Percentiles rank a stretch among this genome's conserved stretches.
These are phyloP conservation scores for Candida krabiensis DNA, from an alignment of 805 yeast genomes.

Conservation along the genomic window DNA sequence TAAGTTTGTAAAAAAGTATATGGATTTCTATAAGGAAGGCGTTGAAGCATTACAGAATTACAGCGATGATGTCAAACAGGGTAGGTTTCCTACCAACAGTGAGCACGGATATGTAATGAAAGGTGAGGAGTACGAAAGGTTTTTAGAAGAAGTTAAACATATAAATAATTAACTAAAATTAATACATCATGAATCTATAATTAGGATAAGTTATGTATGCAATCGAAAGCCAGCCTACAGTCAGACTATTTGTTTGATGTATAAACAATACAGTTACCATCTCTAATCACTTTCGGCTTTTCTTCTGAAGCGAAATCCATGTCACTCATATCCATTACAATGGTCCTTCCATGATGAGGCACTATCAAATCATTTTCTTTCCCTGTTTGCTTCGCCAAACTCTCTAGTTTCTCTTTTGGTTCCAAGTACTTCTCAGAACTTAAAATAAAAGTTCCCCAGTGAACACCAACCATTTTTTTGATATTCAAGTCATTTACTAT, in stretches of 20 bases:
- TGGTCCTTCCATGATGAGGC: slow-evolving; percentile 78
- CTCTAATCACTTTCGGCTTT: slow-evolving; percentile 11
- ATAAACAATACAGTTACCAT: slow-evolving; percentile 16
- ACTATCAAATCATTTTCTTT: slow-evolving; percentile 46
- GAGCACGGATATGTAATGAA: slow-evolving; percentile 69
- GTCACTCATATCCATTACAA: slow-evolving; percentile 45
- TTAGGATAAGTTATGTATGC: no score
- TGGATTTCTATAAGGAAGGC: slow-evolving; percentile 48
- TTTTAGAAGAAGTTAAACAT: slow-evolving; percentile 32
- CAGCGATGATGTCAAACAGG: slow-evolving; percentile 54
- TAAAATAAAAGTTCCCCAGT: slow-evolving; percentile 93
- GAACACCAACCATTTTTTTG: slow-evolving; percentile 76
- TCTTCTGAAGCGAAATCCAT: slow-evolving; percentile 18
- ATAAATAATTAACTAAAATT: slow-evolving; percentile 2
- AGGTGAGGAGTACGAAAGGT: slow-evolving; percentile 54
- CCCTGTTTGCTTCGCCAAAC: slow-evolving; percentile 44
- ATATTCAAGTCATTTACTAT: slow-evolving; percentile 66
- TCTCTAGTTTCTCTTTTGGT: slow-evolving; percentile 63
- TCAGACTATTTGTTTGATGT: slow-evolving; percentile 10
- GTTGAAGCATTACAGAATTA: slow-evolving; percentile 54
- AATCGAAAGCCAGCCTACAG: no score
- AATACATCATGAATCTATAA: no score
- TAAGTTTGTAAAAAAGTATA: slow-evolving; percentile 76
- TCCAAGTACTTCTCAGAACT: slow-evolving; percentile 87
- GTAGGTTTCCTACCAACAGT: slow-evolving; percentile 59